phyloP scores from a whole-genome alignment of 148 eudicot species.

The Rhododendron henanense region DNA sequence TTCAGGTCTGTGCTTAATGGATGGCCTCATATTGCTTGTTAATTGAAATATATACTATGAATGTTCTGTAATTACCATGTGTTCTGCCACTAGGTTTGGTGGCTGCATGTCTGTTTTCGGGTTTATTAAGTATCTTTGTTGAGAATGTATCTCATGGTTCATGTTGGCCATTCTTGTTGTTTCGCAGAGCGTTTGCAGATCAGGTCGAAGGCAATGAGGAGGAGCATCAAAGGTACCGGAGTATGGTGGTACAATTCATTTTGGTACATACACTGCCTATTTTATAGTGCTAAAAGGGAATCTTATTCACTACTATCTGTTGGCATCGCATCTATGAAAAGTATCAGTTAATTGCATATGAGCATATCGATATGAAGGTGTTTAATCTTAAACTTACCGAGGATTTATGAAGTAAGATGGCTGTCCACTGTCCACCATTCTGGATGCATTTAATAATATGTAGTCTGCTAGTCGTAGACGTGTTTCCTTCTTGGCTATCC shows the following conservation, averaged over 20 bases:
- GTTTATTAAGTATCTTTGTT: background rate
- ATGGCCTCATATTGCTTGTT: constrained; percentile 7
- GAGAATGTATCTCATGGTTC: constrained; percentile 15
- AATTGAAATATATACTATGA: background rate
- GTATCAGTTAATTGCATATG: background rate
- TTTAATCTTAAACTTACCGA: background rate
- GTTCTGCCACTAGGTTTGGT: background rate
- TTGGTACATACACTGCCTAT: constrained; percentile 37
- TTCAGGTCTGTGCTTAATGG: constrained; percentile 69
- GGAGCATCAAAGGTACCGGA: constrained; percentile 71
- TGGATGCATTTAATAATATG: background rate
- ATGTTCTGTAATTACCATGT: constrained; percentile 15
- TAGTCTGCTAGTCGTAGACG: background rate
- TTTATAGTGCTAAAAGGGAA: background rate
- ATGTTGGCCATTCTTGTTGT: constrained; percentile 31
- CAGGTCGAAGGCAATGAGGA: constrained; percentile 90
- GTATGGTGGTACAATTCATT: constrained; percentile 71
- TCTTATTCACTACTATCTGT: background rate
- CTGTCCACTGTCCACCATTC: background rate
- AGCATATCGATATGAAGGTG: background rate
- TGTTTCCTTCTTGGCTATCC: background rate
- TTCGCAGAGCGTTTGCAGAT: constrained; percentile 81
- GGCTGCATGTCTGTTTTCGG: background rate
- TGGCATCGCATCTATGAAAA: constrained; percentile 3
- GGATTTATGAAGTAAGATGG: background rate